Evolutionary conservation across 139 green algal species (phyloP), one percentile per base, ranked within the genome.

Genomic region (Volvox africanus): DNA sequence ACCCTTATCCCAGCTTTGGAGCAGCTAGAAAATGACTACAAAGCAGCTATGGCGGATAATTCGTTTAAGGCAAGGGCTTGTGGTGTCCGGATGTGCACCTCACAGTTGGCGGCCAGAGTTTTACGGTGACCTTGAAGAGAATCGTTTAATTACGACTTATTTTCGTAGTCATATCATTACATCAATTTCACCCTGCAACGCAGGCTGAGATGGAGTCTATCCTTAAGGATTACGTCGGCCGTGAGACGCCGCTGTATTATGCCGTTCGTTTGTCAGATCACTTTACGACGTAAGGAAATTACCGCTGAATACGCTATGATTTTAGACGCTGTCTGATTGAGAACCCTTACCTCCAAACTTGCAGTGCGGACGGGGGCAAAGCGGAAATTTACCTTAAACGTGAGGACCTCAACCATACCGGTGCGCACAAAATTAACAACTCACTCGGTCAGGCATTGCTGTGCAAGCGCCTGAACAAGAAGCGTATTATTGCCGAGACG

Each of bases 401-500:
- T 1, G 98, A 99, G 95, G 98, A 99, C 91, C 93, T 99, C 30
- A 99, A 99, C 93, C 98, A 99, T 96, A 99, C 98, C 0, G 98
- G 98, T 33, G 98, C 98, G 1, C 98, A 99, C 93, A 99, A 99
- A 94, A 99, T 99, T 95, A 99, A 99, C 95, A 99, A 99, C 94
- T 98, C 97, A 1, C 93, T 99, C 18, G 98, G 98, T 0, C 98
- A 99, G 95, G 98, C 96, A 22, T 91, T 99, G 87, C 94, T 99
- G 84, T 98, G 96, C 95, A 96, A 97, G 91, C 95, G 96, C 37
- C 97, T 99, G 96, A 95, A 95, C 82, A 99, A 99, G 95, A 94
- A 98, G 92, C 96, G 98, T 88, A 99, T 99, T 93, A 99, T 99
- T 82, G 98, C 98, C 22, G 98, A 99, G 95, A 99, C 98, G 12